phyloP scores from a whole-genome alignment of 176 grass and related monocot species.

The Olyra latifolia region DNA sequence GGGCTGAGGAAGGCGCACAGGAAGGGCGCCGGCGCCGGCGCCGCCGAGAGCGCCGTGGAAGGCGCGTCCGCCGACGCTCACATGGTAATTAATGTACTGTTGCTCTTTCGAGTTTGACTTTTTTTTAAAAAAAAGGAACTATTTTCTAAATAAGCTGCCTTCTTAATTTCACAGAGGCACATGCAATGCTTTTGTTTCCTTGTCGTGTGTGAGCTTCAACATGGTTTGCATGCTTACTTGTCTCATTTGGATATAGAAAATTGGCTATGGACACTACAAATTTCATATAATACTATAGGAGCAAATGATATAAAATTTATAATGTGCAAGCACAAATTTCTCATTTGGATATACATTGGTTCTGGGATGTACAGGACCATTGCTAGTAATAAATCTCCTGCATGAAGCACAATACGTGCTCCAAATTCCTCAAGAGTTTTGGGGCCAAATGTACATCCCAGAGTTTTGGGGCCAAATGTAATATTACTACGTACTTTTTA shows the following conservation, averaged over 20 bases:
- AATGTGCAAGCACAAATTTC: too few relatives aligned
- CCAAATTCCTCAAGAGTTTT: neutral
- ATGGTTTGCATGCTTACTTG: too few relatives aligned
- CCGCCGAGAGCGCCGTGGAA: slow-evolving; percentile 15
- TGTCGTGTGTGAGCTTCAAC: neutral
- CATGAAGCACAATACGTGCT: neutral
- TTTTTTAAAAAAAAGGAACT: neutral
- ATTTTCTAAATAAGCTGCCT: neutral
- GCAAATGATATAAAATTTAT: too few relatives aligned
- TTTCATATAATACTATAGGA: too few relatives aligned
- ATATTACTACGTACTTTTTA: neutral
- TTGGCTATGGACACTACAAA: too few relatives aligned
- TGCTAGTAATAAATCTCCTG: too few relatives aligned
- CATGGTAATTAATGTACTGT: slow-evolving; percentile 16
- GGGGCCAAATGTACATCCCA: neutral
- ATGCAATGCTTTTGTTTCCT: neutral
- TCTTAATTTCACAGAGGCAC: neutral
- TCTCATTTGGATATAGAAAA: too few relatives aligned
- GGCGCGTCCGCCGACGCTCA: slow-evolving; percentile 4
- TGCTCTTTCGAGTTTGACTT: neutral
- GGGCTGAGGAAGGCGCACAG: slow-evolving; percentile 52
- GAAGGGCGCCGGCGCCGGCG: too few relatives aligned
- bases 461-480: too few relatives aligned
- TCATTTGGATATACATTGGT: too few relatives aligned
- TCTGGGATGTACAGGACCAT: too few relatives aligned